phyloP scores from a whole-genome alignment of 495 filamentous ascomycete species.

The Pseudomonodictys pantanalensis region DNA sequence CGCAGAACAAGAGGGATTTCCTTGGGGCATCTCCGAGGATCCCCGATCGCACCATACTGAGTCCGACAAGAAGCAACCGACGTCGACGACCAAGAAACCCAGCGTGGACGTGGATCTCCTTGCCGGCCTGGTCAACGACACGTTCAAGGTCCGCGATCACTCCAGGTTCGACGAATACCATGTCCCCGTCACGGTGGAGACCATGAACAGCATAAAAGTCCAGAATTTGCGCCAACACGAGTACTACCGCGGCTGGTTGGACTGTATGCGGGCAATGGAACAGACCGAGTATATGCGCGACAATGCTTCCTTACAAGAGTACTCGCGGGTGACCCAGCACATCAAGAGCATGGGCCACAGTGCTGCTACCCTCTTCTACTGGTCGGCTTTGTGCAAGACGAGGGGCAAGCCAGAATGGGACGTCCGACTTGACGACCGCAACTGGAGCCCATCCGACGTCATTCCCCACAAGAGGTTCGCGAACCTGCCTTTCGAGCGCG shows the following conservation, averaged over 20 bases:
- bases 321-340: background rate
- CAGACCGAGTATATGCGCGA: background rate
- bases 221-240: background rate
- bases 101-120: background rate
- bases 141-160: background rate
- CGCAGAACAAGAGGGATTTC: background rate
- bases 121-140: background rate
- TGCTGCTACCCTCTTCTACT: background rate
- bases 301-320: background rate
- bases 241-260: background rate
- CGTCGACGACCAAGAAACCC: background rate
- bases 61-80: background rate
- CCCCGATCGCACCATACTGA: background rate
- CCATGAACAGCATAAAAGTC: background rate
- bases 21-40: background rate
- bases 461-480: no score
- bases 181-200: background rate
- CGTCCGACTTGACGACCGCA: background rate
- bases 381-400: background rate
- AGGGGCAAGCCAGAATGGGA: background rate
- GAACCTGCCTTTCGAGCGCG: no score
- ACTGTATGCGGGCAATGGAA: background rate
- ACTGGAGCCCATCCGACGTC: no score
- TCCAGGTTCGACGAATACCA: background rate
- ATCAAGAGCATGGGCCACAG: background rate